A percentile compares a stretch with the other conserved stretches of the same genome.
These are phyloP conservation scores for Syncephalis fuscata DNA, from an alignment of 371 early-diverging fungal genomes.

Conservation along the genomic window DNA sequence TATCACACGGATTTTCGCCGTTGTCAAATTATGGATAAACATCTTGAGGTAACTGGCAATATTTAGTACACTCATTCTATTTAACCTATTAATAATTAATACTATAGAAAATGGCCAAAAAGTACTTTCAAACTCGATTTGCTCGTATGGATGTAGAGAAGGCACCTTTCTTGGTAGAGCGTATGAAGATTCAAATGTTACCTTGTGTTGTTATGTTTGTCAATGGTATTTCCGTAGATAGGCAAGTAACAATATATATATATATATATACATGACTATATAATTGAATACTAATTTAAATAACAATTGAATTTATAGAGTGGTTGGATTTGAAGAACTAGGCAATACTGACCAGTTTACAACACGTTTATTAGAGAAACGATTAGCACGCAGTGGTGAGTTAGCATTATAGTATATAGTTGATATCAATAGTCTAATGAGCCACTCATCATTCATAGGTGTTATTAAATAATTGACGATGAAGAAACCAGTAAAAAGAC, in stretches of 20 bases:
- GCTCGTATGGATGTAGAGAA: constrained; percentile 73
- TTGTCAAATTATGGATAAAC: constrained; percentile 86
- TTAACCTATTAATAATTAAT: background rate
- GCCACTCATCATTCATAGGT: background rate
- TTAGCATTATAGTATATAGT: constrained; percentile 2
- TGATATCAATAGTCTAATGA: constrained; percentile 1
- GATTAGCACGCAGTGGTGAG: constrained; percentile 41
- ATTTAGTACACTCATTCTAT: background rate
- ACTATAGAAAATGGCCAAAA: constrained; percentile 38
- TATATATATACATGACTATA: constrained; percentile 9
- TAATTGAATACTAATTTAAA: no score
- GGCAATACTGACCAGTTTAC: constrained; percentile 77
- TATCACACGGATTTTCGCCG: constrained; percentile 82
- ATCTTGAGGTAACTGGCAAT: constrained; percentile 41
- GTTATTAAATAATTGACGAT: background rate
- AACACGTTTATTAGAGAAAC: constrained; percentile 57
- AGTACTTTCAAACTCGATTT: constrained; percentile 74
- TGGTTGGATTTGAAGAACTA: constrained; percentile 91
- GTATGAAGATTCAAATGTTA: constrained; percentile 68
- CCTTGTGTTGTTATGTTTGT: constrained; percentile 80
- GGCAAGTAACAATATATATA: constrained; percentile 20
- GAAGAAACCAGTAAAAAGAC: constrained; percentile 1
- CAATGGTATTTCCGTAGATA: constrained; percentile 51
- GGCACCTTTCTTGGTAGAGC: constrained; percentile 82
- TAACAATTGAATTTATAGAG: constrained; percentile 16